Evolutionary conservation across 768 basidiomycete species (phyloP).

Genomic region (Dendrothele bispora): DNA sequence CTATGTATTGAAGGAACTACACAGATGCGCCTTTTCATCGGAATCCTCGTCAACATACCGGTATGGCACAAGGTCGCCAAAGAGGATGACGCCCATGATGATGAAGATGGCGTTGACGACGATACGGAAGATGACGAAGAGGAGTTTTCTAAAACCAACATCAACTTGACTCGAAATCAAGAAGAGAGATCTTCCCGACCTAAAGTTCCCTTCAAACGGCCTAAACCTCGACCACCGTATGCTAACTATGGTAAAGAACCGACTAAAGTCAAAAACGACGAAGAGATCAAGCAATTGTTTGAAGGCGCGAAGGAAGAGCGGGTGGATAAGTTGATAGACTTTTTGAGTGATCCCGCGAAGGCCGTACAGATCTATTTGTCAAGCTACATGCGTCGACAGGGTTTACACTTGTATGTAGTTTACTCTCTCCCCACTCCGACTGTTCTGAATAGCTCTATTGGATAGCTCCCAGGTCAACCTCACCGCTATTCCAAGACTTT

Average conservation of each 20-base stretch:
- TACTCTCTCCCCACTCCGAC: conserved; percentile 14
- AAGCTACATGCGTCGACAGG: conserved; percentile 65
- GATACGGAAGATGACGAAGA: conserved; percentile 26
- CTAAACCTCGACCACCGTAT: conserved; percentile 37
- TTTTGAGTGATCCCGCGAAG: conserved; percentile 63
- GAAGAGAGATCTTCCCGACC: background rate
- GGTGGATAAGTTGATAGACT: conserved; percentile 46
- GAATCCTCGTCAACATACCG: conserved; percentile 52
- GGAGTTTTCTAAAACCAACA: conserved; percentile 12
- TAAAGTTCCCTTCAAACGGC: conserved; percentile 16
- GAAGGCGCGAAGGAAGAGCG: conserved; percentile 34
- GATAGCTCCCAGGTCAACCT: conserved; percentile 49
- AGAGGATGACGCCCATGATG: conserved; percentile 32
- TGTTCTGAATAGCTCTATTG: conserved; percentile 1
- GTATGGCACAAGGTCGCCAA: conserved; percentile 33
- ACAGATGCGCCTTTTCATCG: conserved; percentile 64
- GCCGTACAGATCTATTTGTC: conserved; percentile 67
- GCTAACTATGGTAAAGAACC: conserved; percentile 34
- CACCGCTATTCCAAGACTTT: conserved; percentile 48
- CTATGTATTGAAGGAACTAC: background rate
- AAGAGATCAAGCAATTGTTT: conserved; percentile 36
- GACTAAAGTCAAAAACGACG: conserved; percentile 31
- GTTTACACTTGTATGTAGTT: conserved; percentile 58
- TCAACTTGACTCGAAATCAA: conserved; percentile 1
- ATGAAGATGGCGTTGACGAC: conserved; percentile 30